phyloP scores from a whole-genome alignment of 169 alveolate genomes.

The Cryptosporidium sp. region DNA sequence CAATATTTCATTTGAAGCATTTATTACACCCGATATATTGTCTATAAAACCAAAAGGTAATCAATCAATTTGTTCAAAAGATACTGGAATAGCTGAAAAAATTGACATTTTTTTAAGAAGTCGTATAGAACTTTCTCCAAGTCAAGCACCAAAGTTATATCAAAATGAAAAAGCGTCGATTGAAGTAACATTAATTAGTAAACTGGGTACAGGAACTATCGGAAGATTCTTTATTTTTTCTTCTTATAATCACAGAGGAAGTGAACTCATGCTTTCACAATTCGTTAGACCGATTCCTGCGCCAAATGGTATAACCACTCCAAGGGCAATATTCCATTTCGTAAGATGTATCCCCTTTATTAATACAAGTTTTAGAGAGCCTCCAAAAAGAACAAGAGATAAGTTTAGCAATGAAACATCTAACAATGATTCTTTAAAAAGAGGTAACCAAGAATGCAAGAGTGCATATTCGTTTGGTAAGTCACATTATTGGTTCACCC shows the following conservation, averaged over 20 bases:
- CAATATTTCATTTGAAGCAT: conserved; percentile 64
- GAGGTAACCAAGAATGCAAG: background rate
- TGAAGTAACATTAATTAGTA: conserved; percentile 25
- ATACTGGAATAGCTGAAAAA: conserved; percentile 47
- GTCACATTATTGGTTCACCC: conserved; percentile 77
- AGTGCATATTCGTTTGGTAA: conserved; percentile 22
- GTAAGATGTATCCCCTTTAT: conserved; percentile 79
- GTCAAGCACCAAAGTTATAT: conserved; percentile 69
- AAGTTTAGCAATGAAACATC: conserved; percentile 11
- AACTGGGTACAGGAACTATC: conserved; percentile 31
- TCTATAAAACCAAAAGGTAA: conserved; percentile 28
- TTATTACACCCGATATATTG: conserved; percentile 56
- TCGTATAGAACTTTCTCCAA: conserved; percentile 56
- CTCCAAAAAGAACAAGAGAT: conserved; percentile 63
- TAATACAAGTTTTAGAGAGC: conserved; percentile 76
- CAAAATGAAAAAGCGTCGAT: conserved; percentile 15
- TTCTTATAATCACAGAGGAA: conserved; percentile 78
- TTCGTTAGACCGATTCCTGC: conserved; percentile 77
- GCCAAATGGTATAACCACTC: conserved; percentile 75
- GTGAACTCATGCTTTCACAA: conserved; percentile 75
- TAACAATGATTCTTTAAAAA: conserved; percentile 22
- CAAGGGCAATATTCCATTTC: conserved; percentile 78
- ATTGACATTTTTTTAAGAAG: conserved; percentile 69
- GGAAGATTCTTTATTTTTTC: conserved; percentile 77
- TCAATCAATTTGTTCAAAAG: conserved; percentile 15